These are phyloP conservation scores for Byssochlamys sp. DNA, from an alignment of 2,329 filamentous ascomycete genomes.

Conservation along the genomic window DNA sequence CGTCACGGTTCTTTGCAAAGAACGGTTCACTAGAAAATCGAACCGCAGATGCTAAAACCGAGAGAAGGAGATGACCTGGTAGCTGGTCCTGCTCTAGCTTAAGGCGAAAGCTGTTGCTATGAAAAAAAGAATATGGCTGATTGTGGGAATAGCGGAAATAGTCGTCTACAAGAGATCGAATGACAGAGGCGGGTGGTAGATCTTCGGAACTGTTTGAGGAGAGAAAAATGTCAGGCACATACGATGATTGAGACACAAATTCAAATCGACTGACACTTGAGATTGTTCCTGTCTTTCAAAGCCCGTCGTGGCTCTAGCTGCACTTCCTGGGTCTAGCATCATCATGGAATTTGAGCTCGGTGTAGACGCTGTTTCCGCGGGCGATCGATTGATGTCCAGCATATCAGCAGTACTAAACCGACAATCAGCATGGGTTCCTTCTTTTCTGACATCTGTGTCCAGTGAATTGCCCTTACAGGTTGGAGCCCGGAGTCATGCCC, in stretches of 20 bases:
- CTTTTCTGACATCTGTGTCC: not conserved
- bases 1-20: conserved; percentile 14
- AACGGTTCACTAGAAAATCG: conserved; percentile 21
- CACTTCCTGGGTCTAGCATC: not conserved
- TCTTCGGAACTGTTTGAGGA: not conserved
- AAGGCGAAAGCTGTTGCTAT: conserved; percentile 24
- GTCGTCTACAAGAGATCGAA: conserved; percentile 13
- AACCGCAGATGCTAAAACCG: conserved; percentile 22
- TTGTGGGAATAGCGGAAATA: conserved; percentile 30
- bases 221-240: not conserved
- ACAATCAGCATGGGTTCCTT: not conserved
- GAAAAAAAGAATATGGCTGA: conserved; percentile 31
- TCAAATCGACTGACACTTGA: not conserved
- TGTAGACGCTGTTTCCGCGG: not conserved
- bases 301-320: not conserved
- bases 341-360: not conserved
- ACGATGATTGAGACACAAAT: not conserved
- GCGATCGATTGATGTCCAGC: not conserved
- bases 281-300: not conserved
- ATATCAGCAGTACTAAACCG: not conserved
- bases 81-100: conserved; percentile 14
- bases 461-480: not conserved
- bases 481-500: not conserved
- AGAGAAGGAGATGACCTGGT: conserved; percentile 22
- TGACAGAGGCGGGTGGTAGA: conserved; percentile 9